These are phyloP conservation scores for Vanilla planifolia DNA, from an alignment of 106 monocot genomes.

Conservation along the genomic window DNA sequence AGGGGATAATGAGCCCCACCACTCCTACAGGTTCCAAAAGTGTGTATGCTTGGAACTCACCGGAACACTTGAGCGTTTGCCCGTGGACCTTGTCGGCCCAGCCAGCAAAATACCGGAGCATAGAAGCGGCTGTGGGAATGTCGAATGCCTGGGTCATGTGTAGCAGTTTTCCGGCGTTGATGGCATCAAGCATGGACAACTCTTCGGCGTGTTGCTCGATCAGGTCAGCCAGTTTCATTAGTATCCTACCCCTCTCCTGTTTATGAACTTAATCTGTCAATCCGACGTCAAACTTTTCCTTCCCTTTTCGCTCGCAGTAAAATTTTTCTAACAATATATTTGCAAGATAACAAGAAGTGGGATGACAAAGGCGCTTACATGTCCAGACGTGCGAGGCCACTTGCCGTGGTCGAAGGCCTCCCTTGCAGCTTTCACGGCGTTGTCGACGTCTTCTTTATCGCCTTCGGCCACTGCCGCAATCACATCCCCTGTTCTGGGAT, in stretches of 20 bases:
- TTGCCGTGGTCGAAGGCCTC: conserved; percentile 55
- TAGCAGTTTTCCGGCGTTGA: conserved; percentile 50
- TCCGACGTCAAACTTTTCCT: too few relatives aligned
- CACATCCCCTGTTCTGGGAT: conserved; percentile 42
- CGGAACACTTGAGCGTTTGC: conserved; percentile 25
- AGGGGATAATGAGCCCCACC: conserved; percentile 25
- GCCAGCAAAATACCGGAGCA: conserved; percentile 55
- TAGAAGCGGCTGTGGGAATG: conserved; percentile 20
- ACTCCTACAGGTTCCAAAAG: conserved; percentile 27
- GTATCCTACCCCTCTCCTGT: conserved; percentile 52
- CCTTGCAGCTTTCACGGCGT: conserved; percentile 50
- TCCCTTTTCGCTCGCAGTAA: too few relatives aligned
- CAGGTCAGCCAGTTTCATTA: conserved; percentile 51
- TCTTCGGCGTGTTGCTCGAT: conserved; percentile 43
- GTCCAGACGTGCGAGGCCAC: conserved; percentile 56
- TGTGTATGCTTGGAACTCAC: conserved; percentile 8
- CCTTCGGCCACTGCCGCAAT: conserved; percentile 41
- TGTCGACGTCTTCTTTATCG: conserved; percentile 40
- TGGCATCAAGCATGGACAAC: conserved; percentile 32
- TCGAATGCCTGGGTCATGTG: conserved; percentile 18
- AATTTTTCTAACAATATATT: too few relatives aligned
- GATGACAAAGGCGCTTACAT: too few relatives aligned
- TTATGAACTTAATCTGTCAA: too few relatives aligned
- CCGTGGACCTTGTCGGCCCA: conserved; percentile 67
- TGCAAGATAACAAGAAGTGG: too few relatives aligned